Evolutionary conservation across 2,329 filamentous ascomycete genomes (phyloP), one percentile per base, ranked within the genome.

Genomic region (Dendrostoma leiphaemia): DNA sequence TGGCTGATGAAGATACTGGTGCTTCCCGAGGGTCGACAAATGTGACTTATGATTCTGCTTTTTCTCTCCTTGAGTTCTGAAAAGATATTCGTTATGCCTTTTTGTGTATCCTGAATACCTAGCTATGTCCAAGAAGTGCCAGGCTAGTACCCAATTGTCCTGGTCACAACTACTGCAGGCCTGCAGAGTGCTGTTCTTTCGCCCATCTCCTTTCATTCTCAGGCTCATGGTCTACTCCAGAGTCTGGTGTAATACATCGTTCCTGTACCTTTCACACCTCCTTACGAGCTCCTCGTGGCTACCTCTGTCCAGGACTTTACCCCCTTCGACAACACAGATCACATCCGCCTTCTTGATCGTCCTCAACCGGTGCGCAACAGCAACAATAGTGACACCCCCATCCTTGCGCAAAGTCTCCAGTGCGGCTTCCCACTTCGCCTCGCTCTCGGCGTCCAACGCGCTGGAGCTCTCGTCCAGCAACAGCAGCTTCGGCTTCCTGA

Each of bases 401-500:
- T 28, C 88, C 48, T 81, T 85, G 41, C 50, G 40, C 0, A 52
- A 81, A 56, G 71, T 75, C 68, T 89, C 83, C 40, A 91, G 71
- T 0, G 84, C 86, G 24, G 86, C 78, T 52, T 89, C 81, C 23
- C 95, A 78, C 9, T 85, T 70, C 6, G 76, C 74, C 48, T 90
- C 87, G 47, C 82, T 87, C 63, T 86, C 85, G 0, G 83, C 81
- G 63, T 95, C 90, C 3, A 96, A 76, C 3, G 87, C 88, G 38
- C 84, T 89, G 0, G 90, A 95, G 28, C 88, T 88, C 74, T 95
- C 90, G 63, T 96, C 91, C 1, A 95, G 76, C 35, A 96, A 80
- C 17, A 95, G 70, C 1, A 95, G 76, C 44, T 85, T 79, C 0
- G 90, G 90, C 58, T 82, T 79, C 0, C 90, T 80, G 3, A 91